A percentile compares a stretch with the other conserved stretches of the same genome.
These are phyloP conservation scores for Magnaporthiopsis incrustans DNA, from an alignment of 2,329 filamentous ascomycete species.

Conservation along the genomic window DNA sequence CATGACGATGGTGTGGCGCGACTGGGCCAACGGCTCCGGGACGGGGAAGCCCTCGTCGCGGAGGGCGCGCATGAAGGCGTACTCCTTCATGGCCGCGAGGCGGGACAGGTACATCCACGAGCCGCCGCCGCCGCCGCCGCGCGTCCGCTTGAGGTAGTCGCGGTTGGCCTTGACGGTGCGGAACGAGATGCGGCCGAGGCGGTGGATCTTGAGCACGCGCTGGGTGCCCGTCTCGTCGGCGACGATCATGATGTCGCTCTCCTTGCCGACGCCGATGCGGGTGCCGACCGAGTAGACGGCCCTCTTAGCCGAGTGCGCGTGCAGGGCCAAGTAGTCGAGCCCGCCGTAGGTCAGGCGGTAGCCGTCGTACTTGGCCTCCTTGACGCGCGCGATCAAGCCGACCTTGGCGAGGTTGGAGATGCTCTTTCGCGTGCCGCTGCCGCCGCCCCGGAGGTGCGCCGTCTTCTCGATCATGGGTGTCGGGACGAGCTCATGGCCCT, in stretches of 20 bases:
- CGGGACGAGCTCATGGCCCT: conserved; percentile 95
- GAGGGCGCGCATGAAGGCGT: conserved; percentile 85
- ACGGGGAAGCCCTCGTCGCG: conserved; percentile 80
- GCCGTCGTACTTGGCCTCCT: conserved; percentile 95
- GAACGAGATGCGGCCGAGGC: conserved; percentile 92
- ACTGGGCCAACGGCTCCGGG: conserved; percentile 80
- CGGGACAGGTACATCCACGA: conserved; percentile 99
- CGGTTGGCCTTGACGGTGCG: conserved; percentile 92
- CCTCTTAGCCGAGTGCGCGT: conserved; percentile 74
- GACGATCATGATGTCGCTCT: conserved; percentile 94
- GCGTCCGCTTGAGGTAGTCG: conserved; percentile 81
- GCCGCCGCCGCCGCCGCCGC: conserved; percentile 49
- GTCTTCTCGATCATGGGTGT: conserved; percentile 81
- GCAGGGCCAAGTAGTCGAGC: conserved; percentile 92
- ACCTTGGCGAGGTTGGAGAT: conserved; percentile 91
- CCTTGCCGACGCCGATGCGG: conserved; percentile 93
- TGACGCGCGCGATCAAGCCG: conserved; percentile 82
- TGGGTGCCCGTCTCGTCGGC: conserved; percentile 72
- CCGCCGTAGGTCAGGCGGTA: conserved; percentile 96
- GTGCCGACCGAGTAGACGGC: conserved; percentile 87
- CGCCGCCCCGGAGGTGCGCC: conserved; percentile 69
- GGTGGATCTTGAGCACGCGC: conserved; percentile 88
- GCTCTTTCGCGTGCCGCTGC: conserved; percentile 70
- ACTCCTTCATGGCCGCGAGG: conserved; percentile 89
- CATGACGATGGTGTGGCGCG: conserved; percentile 95